phyloP scores from a whole-genome alignment of 306 rosid genomes.

The Rosa lucieae region DNA sequence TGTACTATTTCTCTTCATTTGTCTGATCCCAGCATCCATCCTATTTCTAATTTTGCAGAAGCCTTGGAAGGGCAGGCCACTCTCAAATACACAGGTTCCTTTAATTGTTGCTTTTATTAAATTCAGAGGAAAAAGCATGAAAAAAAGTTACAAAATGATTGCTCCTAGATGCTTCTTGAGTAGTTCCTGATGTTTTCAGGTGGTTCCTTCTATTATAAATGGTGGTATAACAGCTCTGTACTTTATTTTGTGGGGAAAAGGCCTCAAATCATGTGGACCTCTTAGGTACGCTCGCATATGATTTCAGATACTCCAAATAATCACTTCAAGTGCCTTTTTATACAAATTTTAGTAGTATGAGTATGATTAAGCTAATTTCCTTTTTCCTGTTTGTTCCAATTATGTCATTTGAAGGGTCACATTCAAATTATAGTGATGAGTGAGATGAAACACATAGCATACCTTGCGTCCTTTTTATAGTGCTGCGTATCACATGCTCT shows the following conservation, averaged over 20 bases:
- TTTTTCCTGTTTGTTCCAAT: not conserved
- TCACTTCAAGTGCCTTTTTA: conserved; percentile 14
- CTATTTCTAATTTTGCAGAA: conserved; percentile 80
- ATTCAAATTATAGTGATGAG: conserved; percentile 1
- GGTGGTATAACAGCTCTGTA: conserved; percentile 91
- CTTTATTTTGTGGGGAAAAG: conserved; percentile 95
- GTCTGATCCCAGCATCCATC: conserved; percentile 76
- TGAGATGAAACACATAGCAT: not conserved
- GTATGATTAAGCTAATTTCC: not conserved
- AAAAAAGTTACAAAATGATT: conserved; percentile 14
- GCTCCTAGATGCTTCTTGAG: conserved; percentile 22
- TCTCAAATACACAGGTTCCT: conserved; percentile 81
- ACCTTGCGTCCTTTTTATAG: not conserved
- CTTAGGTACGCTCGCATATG: conserved; percentile 60
- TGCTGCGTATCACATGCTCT: not conserved
- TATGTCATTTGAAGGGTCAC: conserved; percentile 4
- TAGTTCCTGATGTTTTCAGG: conserved; percentile 49
- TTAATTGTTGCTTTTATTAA: conserved; percentile 9
- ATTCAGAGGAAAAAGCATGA: conserved; percentile 7
- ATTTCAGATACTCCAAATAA: conserved; percentile 17
- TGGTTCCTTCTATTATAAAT: conserved; percentile 89
- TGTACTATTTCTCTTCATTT: conserved; percentile 79
- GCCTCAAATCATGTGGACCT: conserved; percentile 98
- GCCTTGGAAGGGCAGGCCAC: conserved; percentile 99
- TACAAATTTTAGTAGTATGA: conserved; percentile 9